phyloP scores from a whole-genome alignment of 2,329 filamentous ascomycete species.

The Claviceps sp. region DNA sequence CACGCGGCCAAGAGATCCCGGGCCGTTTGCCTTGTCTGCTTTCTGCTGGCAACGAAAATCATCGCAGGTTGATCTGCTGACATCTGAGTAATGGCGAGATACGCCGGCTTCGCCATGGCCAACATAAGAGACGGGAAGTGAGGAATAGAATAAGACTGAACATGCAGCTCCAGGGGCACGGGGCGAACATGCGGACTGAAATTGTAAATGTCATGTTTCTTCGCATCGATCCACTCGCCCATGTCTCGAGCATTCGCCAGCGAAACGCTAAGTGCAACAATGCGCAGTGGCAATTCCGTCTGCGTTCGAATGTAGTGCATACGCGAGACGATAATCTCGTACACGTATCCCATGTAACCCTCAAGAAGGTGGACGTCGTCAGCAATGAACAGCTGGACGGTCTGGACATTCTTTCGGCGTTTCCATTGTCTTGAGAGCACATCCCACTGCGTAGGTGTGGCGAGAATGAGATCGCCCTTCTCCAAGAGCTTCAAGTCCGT shows the following conservation, averaged over 20 bases:
- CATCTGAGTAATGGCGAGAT: slow-evolving; percentile 75
- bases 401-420: slow-evolving; percentile 86
- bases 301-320: slow-evolving; percentile 94
- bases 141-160: slow-evolving; percentile 89
- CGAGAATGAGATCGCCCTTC: slow-evolving; percentile 75
- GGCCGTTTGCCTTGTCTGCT: slow-evolving; percentile 80
- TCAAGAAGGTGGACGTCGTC: slow-evolving; percentile 93
- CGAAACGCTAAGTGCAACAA: slow-evolving; percentile 82
- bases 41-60: slow-evolving; percentile 83
- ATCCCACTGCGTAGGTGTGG: slow-evolving; percentile 92
- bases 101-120: slow-evolving; percentile 92
- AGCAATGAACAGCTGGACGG: slow-evolving; percentile 80
- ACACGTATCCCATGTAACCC: slow-evolving; percentile 73
- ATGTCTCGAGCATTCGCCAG: slow-evolving; percentile 87
- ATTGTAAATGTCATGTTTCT: slow-evolving; percentile 97
- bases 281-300: slow-evolving; percentile 70
- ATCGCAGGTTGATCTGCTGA: slow-evolving; percentile 82
- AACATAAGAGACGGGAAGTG: slow-evolving; percentile 98
- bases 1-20: slow-evolving; percentile 80
- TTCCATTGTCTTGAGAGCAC: slow-evolving; percentile 93
- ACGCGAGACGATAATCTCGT: slow-evolving; percentile 92
- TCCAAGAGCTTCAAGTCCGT: slow-evolving; percentile 83
- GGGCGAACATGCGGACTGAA: slow-evolving; percentile 88
- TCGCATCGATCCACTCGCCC: slow-evolving; percentile 95
- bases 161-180: slow-evolving; percentile 80